Evolutionary conservation across 2,329 filamentous ascomycete species (phyloP), one percentile per base, ranked within the genome.

Genomic region (Escovopsis sp.): DNA sequence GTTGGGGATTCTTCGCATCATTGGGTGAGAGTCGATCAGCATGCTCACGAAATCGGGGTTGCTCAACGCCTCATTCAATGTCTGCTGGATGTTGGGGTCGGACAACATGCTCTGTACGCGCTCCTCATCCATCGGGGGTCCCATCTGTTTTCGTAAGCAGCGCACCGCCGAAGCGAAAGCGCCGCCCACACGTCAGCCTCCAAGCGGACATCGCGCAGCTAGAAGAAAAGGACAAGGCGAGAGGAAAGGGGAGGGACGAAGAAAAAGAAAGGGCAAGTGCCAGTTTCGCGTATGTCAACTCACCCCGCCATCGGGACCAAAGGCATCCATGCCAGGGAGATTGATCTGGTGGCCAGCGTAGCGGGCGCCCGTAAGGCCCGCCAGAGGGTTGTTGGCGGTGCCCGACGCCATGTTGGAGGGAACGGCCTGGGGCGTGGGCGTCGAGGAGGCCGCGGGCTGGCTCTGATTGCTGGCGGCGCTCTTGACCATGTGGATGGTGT

Each of bases 401-500:
- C 84, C 84, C 29, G 85, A 79, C 14, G 84, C 82, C 69, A 93
- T 84, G 62, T 86, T 89, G 51, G 79, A 76, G 35, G 76, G 70
- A 1, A 75, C 67, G 4, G 72, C 65, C 27, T 67, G 59, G 1
- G 67, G 56, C 8, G 68, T 53, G 25, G 63, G 54, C 20, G 65
- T 56, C 13, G 66, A 57, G 36, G 67, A 54, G 4, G 66, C 55
- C 7, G 66, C 54, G 1, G 64, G 50, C 39, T 65, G 63, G 37
- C 70, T 52, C 35, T 71, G 68, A 55, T 93, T 94, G 72, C 88
- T 95, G 46, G 84, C 84, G 36, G 91, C 89, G 58, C 87, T 93
- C 70, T 94, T 95, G 54, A 98, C 91, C 54, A 98, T 75, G 61
- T 98, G 91, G 52, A 98, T 79, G 14, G 89, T 96, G 63, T 96